Evolutionary conservation across 2,329 filamentous ascomycete genomes (phyloP), one percentile per base, ranked within the genome.

Genomic region (Talaromyces sp.): DNA sequence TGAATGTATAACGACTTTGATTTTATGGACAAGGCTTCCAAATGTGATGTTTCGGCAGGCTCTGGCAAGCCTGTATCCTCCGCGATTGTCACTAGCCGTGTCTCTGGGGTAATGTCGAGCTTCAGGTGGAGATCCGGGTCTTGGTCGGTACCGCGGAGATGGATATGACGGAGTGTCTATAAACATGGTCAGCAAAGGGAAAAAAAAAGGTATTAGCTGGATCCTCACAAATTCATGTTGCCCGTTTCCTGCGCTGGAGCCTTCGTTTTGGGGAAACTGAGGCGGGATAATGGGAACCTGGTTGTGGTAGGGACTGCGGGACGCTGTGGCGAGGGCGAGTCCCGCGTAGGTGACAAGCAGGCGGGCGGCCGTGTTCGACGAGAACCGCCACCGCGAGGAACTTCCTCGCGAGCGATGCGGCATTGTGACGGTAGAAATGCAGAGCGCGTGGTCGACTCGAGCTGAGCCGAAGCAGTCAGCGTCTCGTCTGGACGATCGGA

Each of bases 61-160:
- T 70, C 64, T 70, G 76, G 58, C 58, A 69, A 67, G 11, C 64
- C 35, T 69, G 78, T 65, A 75, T 78, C 71, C 73, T 77, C 74
- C 64, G 73, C 74, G 51, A 73, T 59, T 31, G 68, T 63, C 67
- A 67, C 68, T 55, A 93, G 77, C 35, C 81, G 76, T 17, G 87
- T 82, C 51, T 86, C 79, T 10, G 82, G 76, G 21, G 83, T 77
- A 32, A 97, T 80, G 73, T 98, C 91, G 63, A 89, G 81, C 67
- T 86, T 87, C 61, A 88, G 84, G 74, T 97, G 91, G 17, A 97
- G 84, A 5, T 82, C 76, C 2, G 93, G 93, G 67, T 96, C 85
- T 66, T 84, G 79, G 73, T 93, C 84, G 46, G 91, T 89, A 61
- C 93, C 93, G 77, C 96, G 93, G 73, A 97, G 93, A 77, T 91